Evolutionary conservation across 306 rosid genomes (phyloP).

Genomic region (Lotus japonicus): DNA sequence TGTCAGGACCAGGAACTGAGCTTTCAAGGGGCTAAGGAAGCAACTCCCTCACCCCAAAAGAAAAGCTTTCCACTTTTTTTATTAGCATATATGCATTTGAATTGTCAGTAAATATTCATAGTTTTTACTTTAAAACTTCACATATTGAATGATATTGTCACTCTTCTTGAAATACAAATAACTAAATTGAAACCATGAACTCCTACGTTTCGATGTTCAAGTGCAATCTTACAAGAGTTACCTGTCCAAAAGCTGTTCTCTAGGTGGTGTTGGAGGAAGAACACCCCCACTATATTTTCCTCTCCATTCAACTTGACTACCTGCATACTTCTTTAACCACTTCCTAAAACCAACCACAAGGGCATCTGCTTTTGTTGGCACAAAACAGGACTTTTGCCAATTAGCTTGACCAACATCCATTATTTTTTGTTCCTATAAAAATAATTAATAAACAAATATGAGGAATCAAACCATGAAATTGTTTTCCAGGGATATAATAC

Average conservation of each 20-base stretch:
- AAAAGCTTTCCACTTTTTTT: too few relatives aligned
- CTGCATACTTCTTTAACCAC: slow-evolving; percentile 79
- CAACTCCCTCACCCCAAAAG: too few relatives aligned
- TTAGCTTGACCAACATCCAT: slow-evolving; percentile 46
- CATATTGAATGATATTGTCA: background rate
- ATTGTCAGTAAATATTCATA: background rate
- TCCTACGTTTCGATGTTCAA: background rate
- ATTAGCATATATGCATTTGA: too few relatives aligned
- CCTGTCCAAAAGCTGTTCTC: slow-evolving; percentile 86
- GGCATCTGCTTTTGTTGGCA: slow-evolving; percentile 85
- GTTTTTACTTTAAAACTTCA: background rate
- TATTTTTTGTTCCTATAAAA: slow-evolving; percentile 59
- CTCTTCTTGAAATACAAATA: background rate
- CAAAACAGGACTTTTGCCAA: slow-evolving; percentile 85
- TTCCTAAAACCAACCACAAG: slow-evolving; percentile 73
- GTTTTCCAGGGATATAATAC: background rate
- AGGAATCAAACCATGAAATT: background rate
- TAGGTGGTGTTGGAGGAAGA: slow-evolving; percentile 78
- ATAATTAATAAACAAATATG: slow-evolving; percentile 13
- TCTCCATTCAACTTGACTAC: slow-evolving; percentile 82
- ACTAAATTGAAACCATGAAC: slow-evolving; percentile 1
- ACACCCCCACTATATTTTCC: slow-evolving; percentile 63
- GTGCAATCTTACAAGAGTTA: slow-evolving; percentile 18
- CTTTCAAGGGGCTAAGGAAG: too few relatives aligned
- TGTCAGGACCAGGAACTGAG: too few relatives aligned